phyloP scores from a whole-genome alignment of 2,329 filamentous ascomycete species.

The Daldinia eschscholtzii region DNA sequence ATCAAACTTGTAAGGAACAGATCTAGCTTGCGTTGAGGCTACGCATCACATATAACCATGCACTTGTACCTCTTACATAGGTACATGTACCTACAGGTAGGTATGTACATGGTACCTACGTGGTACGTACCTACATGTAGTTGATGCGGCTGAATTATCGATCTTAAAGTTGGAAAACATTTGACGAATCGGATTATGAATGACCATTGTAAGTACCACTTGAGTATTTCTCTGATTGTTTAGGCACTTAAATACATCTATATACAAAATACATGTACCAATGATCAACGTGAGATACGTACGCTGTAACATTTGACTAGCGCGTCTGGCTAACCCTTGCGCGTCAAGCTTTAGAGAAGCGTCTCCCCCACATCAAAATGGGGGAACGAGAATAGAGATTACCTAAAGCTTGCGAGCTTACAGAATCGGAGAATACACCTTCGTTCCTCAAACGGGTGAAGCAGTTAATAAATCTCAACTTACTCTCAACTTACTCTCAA shows the following conservation, averaged over 20 bases:
- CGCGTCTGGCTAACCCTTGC: constrained; percentile 1
- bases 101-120: neutral
- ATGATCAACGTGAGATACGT: too few relatives aligned
- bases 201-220: neutral
- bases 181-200: constrained; percentile 15
- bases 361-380: neutral
- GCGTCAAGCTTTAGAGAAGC: neutral
- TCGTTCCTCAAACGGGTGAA: neutral
- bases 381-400: neutral
- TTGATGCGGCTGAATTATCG: constrained; percentile 25
- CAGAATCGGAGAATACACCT: neutral
- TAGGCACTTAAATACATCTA: neutral
- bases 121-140: neutral
- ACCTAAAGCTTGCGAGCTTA: neutral
- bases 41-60: neutral
- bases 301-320: neutral
- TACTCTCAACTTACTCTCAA: neutral
- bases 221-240: neutral
- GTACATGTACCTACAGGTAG: neutral
- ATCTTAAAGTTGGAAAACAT: neutral
- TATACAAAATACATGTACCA: neutral
- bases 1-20: neutral
- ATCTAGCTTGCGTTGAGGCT: neutral
- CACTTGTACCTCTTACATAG: neutral
- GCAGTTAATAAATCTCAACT: neutral